Evolutionary conservation across 2,329 filamentous ascomycete species (phyloP), one percentile per base, ranked within the genome.

Genomic region (Paracoccidioides lutzii): DNA sequence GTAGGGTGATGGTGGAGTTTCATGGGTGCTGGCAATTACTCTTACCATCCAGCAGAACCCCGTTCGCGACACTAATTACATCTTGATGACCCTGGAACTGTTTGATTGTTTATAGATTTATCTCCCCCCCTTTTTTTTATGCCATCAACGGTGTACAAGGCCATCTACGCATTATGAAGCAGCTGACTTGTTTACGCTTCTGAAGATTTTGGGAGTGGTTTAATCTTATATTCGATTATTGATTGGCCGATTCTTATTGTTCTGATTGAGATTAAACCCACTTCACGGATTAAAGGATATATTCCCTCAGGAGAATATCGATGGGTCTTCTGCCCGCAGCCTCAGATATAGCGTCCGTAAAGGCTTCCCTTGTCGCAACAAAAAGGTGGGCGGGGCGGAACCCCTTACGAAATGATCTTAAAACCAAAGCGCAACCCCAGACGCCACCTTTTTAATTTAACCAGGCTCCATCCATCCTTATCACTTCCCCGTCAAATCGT

Each of bases 401-500:
- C 30, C 35, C 30, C 14, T n/a, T 33, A 14, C 12, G 2, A 8
- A 33, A 33, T 35, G 44, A 33, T 33, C 30, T 12, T 14, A n/a
- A 50, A 50, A 37, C 46, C 32, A 37, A 22, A 10, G 8, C 15
- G 5, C 45, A 48, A 35, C 14, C 6, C 37, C 32, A 12, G 28
- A 35, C 12, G 15, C 10, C 32, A 37, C 30, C 35, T 28, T 33
- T 48, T 5, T n/a, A 33, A n/a, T 48, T 32, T 33, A 48, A n/a
- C 46, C 33, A 37, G 33, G n/a, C 41, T 33, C n/a, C 30, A 5
- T n/a, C n/a, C 22, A 10, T 9, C 52, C 15, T 32, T 10, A 33
- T 42, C 40, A 32, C 5, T 46, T 30, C 15, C 52, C 52, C 3
- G 52, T 53, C 40, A 81, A 71, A 67, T 83, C 79, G 69, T 84